A percentile compares a stretch with the other conserved stretches of the same genome.
Evolutionary conservation across 352 stramenopile species (phyloP).

Genomic region (Lagenidium sp.): DNA sequence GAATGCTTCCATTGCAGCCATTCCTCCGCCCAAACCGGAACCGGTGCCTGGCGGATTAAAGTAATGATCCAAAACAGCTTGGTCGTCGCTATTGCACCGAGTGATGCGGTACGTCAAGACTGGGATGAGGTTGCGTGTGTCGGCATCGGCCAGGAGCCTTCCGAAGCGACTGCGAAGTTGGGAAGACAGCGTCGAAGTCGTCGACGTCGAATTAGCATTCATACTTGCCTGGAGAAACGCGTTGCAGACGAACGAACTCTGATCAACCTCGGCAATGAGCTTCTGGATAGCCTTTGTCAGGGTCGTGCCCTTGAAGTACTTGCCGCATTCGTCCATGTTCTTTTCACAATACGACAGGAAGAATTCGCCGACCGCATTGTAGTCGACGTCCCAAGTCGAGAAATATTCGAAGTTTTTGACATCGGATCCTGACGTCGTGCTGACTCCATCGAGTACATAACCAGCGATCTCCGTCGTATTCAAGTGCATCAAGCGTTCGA

Average conservation of each 20-base stretch:
- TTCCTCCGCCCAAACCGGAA: too few relatives aligned
- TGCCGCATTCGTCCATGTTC: constrained; percentile 3
- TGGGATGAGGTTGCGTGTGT: constrained; percentile 15
- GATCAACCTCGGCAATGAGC: too few relatives aligned
- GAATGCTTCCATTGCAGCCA: too few relatives aligned
- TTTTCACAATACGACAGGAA: constrained; percentile 4
- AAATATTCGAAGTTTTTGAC: neutral
- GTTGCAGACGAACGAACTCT: too few relatives aligned
- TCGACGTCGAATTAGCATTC: too few relatives aligned
- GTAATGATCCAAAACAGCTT: constrained; percentile 6
- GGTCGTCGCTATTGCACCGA: constrained; percentile 13
- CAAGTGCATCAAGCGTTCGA: constrained; percentile 16
- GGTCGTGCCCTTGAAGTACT: constrained; percentile 1
- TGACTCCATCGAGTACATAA: constrained; percentile 14
- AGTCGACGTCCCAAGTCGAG: constrained; percentile 6
- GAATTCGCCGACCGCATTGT: constrained; percentile 1
- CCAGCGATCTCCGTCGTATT: constrained; percentile 3
- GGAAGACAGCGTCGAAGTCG: too few relatives aligned
- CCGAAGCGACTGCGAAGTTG: neutral
- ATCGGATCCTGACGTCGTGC: constrained; percentile 4
- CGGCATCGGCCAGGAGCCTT: neutral
- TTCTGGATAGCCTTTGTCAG: neutral
- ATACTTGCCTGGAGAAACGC: too few relatives aligned
- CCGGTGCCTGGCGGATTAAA: constrained; percentile 7
- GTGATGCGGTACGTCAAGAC: constrained; percentile 17